Evolutionary conservation across 129 eudicot genomes (phyloP).

Genomic region (Saussurea involucrata): DNA sequence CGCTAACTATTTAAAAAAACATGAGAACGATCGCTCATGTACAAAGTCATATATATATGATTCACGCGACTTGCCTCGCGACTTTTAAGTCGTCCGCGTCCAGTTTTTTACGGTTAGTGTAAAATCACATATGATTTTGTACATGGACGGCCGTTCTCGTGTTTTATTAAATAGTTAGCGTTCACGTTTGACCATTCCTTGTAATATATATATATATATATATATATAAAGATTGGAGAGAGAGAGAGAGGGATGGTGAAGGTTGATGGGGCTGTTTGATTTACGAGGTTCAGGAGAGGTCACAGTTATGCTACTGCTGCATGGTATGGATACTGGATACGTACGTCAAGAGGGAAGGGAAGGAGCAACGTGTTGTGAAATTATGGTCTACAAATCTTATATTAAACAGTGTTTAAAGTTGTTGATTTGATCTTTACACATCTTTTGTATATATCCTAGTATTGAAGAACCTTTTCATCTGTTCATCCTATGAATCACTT

Average conservation of each 20-base stretch:
- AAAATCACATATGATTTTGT: no score
- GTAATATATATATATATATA: no score
- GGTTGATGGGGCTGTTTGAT: slow-evolving; percentile 22
- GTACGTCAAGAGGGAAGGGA: background rate
- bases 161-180: no score
- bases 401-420: slow-evolving; percentile 24
- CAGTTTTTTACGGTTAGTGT: no score
- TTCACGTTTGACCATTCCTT: no score
- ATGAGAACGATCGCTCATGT: no score
- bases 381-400: slow-evolving; percentile 15
- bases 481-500: slow-evolving; percentile 13
- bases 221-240: no score
- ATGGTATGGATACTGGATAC: background rate
- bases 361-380: slow-evolving; percentile 18
- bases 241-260: background rate
- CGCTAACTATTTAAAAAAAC: no score
- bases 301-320: slow-evolving; percentile 6
- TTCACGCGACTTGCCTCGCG: no score
- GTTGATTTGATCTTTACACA: slow-evolving; percentile 29
- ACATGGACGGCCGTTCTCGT: no score
- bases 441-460: slow-evolving; percentile 3
- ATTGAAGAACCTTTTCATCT: background rate
- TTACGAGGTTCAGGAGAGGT: slow-evolving; percentile 36
- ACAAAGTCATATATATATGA: no score
- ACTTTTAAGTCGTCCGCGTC: no score